Conservation (phyloP, 78 protist species). For the Monocercomonoides exilis region DNA sequence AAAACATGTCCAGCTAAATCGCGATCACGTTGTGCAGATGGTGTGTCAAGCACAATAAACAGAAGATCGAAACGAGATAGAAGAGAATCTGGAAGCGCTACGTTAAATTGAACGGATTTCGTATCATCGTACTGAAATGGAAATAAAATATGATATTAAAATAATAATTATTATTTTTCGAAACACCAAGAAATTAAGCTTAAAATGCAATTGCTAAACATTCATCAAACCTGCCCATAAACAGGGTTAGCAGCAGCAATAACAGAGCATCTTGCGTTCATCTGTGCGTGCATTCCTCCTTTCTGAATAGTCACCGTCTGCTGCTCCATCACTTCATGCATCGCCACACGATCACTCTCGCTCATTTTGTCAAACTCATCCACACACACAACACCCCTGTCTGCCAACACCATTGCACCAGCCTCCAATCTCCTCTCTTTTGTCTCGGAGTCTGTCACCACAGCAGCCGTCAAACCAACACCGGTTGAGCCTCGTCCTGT, state of each 20-base stretch:
- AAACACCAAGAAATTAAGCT: no score
- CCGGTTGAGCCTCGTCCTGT: slow-evolving; percentile 98
- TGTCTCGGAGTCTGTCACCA: slow-evolving; percentile 82
- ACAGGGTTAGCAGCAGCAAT: slow-evolving; percentile 99
- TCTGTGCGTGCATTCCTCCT: slow-evolving; percentile 96
- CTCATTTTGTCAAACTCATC: slow-evolving; percentile 99
- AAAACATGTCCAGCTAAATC: slow-evolving; percentile 61
- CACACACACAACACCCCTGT: slow-evolving; percentile 91
- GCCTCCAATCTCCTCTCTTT: slow-evolving; percentile 94
- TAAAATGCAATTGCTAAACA: no score
- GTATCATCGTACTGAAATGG: not conserved
- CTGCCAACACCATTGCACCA: slow-evolving; percentile 99
- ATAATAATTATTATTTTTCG: no score
- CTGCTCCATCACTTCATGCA: slow-evolving; percentile 94
- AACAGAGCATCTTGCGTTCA: slow-evolving; percentile 96
- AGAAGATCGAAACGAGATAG: slow-evolving; percentile 98
- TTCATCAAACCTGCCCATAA: no score
- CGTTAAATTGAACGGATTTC: slow-evolving; percentile 25
- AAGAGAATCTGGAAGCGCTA: slow-evolving; percentile 95
- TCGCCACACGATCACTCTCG: slow-evolving; percentile 68
- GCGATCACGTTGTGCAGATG: slow-evolving; percentile 29
- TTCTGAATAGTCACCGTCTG: slow-evolving; percentile 97
- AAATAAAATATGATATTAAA: no score
- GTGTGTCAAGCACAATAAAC: slow-evolving; percentile 85
- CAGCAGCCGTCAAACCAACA: slow-evolving; percentile 99